Conservation (phyloP, 495 filamentous ascomycete species). For the Ramalina peruviana region DNA sequence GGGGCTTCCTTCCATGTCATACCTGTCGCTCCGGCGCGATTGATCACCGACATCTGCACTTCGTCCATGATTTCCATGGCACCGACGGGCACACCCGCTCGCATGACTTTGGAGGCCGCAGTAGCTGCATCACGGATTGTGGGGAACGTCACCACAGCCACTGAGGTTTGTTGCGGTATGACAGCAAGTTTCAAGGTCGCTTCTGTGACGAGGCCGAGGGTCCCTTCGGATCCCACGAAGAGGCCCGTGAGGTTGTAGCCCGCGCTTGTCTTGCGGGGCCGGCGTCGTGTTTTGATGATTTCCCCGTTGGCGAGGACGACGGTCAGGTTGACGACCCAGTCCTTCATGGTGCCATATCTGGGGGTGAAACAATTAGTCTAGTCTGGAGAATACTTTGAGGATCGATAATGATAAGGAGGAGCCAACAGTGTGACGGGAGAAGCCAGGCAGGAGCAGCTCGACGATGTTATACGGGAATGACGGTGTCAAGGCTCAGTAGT, state of each 20-base stretch:
- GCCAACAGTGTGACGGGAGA: too few relatives aligned
- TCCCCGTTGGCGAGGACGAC: slow-evolving; percentile 88
- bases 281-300: slow-evolving; percentile 70
- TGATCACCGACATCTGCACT: slow-evolving; percentile 88
- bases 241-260: slow-evolving; percentile 51
- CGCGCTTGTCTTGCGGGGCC: slow-evolving; percentile 49
- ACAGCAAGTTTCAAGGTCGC: slow-evolving; percentile 70
- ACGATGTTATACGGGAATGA: too few relatives aligned
- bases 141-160: slow-evolving; percentile 72
- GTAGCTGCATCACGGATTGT: slow-evolving; percentile 67
- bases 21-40: slow-evolving; percentile 57
- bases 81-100: slow-evolving; percentile 67
- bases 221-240: slow-evolving; percentile 88
- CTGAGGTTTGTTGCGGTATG: slow-evolving; percentile 62
- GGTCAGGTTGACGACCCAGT: slow-evolving; percentile 85
- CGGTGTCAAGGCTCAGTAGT: too few relatives aligned
- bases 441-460: too few relatives aligned
- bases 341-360: slow-evolving; percentile 69
- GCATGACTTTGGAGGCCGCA: slow-evolving; percentile 66
- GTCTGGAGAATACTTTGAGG: too few relatives aligned
- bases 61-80: slow-evolving; percentile 90
- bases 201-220: slow-evolving; percentile 79
- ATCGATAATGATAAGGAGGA: too few relatives aligned
- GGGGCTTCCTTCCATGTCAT: slow-evolving; percentile 64
- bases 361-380: too few relatives aligned